Conservation (phyloP, 805 yeast genomes). For the Schwanniomyces polymorphus region DNA sequence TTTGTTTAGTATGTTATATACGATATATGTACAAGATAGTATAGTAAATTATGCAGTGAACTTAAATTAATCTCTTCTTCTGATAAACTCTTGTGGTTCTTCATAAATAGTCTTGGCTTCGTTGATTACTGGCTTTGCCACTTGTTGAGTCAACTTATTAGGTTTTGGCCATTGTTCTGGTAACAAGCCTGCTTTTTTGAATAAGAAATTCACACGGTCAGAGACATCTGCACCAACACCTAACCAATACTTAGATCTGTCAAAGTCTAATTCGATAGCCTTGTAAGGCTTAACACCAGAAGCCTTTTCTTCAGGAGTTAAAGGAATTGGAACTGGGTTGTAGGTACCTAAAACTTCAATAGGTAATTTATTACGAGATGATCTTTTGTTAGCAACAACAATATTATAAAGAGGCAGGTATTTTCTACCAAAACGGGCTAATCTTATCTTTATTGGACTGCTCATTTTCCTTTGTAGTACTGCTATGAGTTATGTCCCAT, state of each 20-base stretch:
- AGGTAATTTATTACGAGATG: slow-evolving; percentile 87
- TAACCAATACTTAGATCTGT: slow-evolving; percentile 91
- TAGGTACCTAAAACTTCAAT: slow-evolving; percentile 95
- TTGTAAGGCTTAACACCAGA: slow-evolving; percentile 64
- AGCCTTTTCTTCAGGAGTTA: slow-evolving; percentile 59
- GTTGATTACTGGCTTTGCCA: slow-evolving; percentile 28
- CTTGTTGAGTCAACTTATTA: slow-evolving; percentile 30
- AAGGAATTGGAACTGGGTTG: slow-evolving; percentile 76
- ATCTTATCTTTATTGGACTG: slow-evolving; percentile 80
- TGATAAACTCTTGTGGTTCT: slow-evolving; percentile 30
- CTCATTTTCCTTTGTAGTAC: slow-evolving; percentile 27
- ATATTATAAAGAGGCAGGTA: slow-evolving; percentile 89
- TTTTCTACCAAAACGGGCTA: slow-evolving; percentile 90
- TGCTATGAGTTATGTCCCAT: neutral
- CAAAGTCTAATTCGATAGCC: slow-evolving; percentile 81
- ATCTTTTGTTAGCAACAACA: slow-evolving; percentile 74
- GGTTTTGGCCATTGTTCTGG: slow-evolving; percentile 62
- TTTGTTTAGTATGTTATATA: slow-evolving; percentile 1
- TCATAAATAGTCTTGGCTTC: slow-evolving; percentile 27
- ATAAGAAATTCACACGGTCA: slow-evolving; percentile 71
- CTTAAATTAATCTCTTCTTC: slow-evolving; percentile 25
- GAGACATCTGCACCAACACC: slow-evolving; percentile 97
- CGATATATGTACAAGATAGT: slow-evolving; percentile 6
- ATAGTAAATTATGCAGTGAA: neutral
- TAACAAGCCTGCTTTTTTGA: slow-evolving; percentile 75